Conservation (phyloP, 1,284 basidiomycete species). For the Erythrobasidium hasegawianum region DNA sequence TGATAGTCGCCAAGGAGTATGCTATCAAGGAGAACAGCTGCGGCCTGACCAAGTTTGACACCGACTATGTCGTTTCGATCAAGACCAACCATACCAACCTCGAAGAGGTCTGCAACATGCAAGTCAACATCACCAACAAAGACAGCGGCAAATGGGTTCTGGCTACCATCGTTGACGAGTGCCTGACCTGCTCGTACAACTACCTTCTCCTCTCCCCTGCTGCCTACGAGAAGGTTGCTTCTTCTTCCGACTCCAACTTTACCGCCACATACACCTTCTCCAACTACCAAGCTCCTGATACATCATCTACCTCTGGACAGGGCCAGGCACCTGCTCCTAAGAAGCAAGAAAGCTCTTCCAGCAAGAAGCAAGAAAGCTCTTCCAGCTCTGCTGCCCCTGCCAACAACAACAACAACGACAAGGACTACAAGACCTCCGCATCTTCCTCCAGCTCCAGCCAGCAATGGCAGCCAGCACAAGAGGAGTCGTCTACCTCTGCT, state of each 20-base stretch:
- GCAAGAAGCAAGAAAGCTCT: too few relatives aligned
- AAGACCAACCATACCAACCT: conserved; percentile 7
- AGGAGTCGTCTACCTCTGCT: neutral
- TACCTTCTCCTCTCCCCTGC: conserved; percentile 2
- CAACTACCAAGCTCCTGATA: neutral
- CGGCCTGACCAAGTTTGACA: conserved; percentile 29
- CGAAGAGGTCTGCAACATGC: conserved; percentile 57
- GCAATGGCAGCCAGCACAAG: too few relatives aligned
- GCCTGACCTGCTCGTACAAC: neutral
- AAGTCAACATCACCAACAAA: conserved; percentile 63
- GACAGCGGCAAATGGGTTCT: conserved; percentile 58
- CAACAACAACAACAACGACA: neutral
- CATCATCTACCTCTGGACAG: neutral
- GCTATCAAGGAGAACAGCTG: conserved; percentile 20
- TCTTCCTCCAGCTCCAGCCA: neutral
- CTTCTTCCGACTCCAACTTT: neutral
- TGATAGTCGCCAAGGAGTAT: conserved; percentile 8
- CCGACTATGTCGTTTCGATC: conserved; percentile 25
- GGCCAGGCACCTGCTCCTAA: neutral
- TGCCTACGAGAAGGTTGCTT: conserved; percentile 2
- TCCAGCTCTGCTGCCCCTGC: neutral
- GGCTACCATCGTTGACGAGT: conserved; percentile 57
- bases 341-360: too few relatives aligned
- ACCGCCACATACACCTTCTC: conserved; percentile 1
- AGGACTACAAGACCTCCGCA: neutral